These are phyloP conservation scores for Fusarium newnesense DNA, from an alignment of 2,329 filamentous ascomycete species.

Conservation along the genomic window DNA sequence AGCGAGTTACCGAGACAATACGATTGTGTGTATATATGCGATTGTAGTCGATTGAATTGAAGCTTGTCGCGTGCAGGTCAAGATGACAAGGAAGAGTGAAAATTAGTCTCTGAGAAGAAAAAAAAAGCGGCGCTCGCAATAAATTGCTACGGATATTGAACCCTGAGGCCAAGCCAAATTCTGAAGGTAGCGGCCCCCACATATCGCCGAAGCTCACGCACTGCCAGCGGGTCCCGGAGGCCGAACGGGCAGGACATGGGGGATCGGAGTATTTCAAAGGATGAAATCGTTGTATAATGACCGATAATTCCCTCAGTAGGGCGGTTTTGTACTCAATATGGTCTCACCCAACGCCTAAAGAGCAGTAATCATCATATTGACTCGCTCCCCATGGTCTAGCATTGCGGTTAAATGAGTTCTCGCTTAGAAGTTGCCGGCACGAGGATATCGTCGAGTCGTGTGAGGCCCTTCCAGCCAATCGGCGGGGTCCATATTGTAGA, in stretches of 20 bases:
- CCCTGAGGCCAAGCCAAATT: conserved; percentile 31
- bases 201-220: conserved; percentile 9
- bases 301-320: not conserved
- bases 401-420: not conserved
- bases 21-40: not conserved
- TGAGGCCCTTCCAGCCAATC: conserved; percentile 21
- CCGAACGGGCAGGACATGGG: conserved; percentile 9
- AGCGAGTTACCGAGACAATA: not conserved
- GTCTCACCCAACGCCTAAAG: not conserved
- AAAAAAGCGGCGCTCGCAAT: conserved; percentile 13
- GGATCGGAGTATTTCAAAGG: conserved; percentile 11
- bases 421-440: not conserved
- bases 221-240: conserved; percentile 28
- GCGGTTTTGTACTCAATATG: not conserved
- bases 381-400: not conserved
- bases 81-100: conserved; percentile 14
- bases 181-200: conserved; percentile 25
- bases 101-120: conserved; percentile 10
- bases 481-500: not conserved
- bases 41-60: not conserved
- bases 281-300: not conserved
- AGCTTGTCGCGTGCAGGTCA: conserved; percentile 10
- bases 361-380: not conserved
- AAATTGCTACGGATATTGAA: conserved; percentile 19
- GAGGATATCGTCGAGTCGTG: conserved; percentile 15